Conservation (phyloP, 352 stramenopile genomes). For the Phytophthora hybrid region DNA sequence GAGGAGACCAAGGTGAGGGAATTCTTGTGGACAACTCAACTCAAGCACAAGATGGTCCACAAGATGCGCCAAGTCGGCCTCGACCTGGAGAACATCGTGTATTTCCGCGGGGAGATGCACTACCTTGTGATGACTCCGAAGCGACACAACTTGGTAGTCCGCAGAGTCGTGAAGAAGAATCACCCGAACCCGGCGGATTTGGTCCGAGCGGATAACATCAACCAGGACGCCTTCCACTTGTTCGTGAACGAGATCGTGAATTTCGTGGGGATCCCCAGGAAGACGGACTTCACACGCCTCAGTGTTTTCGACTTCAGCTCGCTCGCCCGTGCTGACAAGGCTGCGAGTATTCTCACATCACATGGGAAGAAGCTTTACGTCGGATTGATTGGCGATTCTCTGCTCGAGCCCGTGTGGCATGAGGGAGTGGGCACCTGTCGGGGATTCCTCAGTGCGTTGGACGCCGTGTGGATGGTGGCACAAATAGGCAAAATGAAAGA, state of each 20-base stretch:
- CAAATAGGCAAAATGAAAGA: no score
- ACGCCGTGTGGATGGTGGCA: no score
- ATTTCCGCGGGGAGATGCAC: conserved; percentile 1
- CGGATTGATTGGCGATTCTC: not conserved
- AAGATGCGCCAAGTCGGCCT: not conserved
- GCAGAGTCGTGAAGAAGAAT: not conserved
- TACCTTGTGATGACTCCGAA: not conserved
- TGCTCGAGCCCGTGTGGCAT: not conserved
- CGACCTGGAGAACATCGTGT: conserved; percentile 2
- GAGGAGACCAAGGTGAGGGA: not conserved
- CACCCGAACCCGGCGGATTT: not conserved
- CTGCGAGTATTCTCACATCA: not conserved
- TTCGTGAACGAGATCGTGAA: not conserved
- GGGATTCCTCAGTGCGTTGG: no score
- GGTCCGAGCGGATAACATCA: not conserved
- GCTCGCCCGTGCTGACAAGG: not conserved
- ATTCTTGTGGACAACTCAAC: not conserved
- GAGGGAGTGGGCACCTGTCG: no score
- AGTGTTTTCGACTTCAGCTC: conserved; percentile 1
- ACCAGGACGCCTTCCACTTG: not conserved
- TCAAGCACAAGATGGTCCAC: not conserved
- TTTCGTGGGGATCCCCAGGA: not conserved
- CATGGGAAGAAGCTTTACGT: not conserved
- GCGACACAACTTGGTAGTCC: not conserved
- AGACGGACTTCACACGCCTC: not conserved